Evolutionary conservation across 176 grass and related monocot genomes (phyloP).

Genomic region (Poa pratensis): DNA sequence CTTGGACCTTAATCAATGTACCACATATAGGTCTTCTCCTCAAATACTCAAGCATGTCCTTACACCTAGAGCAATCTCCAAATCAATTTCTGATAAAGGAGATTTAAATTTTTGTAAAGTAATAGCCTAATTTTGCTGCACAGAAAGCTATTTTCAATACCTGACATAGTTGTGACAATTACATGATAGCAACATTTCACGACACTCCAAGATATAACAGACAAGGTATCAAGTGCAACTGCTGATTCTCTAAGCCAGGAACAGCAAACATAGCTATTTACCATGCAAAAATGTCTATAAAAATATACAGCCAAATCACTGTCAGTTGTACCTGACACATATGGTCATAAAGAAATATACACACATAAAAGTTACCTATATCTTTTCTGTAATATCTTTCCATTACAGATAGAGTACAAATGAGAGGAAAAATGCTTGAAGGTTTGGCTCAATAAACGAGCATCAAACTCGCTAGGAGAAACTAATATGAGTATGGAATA

Average conservation of each 20-base stretch:
- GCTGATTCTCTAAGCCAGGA: neutral
- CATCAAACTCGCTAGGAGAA: slow-evolving; percentile 18
- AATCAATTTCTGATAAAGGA: slow-evolving; percentile 28
- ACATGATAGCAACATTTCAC: neutral
- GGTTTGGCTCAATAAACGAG: neutral
- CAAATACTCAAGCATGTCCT: slow-evolving; percentile 8
- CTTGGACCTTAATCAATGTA: neutral
- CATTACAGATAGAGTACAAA: slow-evolving; percentile 23
- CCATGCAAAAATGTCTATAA: neutral
- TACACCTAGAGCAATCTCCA: neutral
- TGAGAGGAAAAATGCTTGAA: neutral
- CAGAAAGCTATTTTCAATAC: slow-evolving; percentile 2
- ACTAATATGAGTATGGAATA: slow-evolving; percentile 9
- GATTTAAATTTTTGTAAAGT: slow-evolving; percentile 34
- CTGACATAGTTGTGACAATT: slow-evolving; percentile 16
- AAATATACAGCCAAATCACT: slow-evolving; percentile 27
- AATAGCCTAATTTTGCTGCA: slow-evolving; percentile 11
- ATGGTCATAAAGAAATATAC: slow-evolving; percentile 22
- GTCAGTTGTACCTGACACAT: neutral
- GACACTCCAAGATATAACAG: slow-evolving; percentile 6
- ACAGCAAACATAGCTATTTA: slow-evolving; percentile 16
- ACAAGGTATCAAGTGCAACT: slow-evolving; percentile 6
- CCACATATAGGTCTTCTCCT: neutral
- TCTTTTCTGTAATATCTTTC: slow-evolving; percentile 9
- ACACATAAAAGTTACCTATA: slow-evolving; percentile 17